phyloP scores from a whole-genome alignment of 2,329 filamentous ascomycete genomes.

The Arthrinium phaeospermum region DNA sequence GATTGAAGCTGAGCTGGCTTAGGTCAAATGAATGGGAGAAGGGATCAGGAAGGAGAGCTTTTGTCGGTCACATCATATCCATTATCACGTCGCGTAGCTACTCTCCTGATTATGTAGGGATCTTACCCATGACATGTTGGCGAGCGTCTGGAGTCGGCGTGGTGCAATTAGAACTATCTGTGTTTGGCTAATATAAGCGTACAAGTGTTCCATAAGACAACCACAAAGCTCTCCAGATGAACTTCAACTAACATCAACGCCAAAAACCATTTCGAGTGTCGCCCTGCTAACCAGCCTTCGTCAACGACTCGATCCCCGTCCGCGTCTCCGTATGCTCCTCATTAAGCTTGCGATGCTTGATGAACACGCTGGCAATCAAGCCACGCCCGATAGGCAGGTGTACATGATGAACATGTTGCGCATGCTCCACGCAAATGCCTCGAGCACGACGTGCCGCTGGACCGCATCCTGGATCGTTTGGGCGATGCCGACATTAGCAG shows the following conservation, averaged over 20 bases:
- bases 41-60: too few relatives aligned
- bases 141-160: too few relatives aligned
- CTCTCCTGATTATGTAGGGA: too few relatives aligned
- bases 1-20: constrained; percentile 20
- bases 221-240: too few relatives aligned
- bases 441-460: constrained; percentile 46
- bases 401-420: constrained; percentile 56
- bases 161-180: too few relatives aligned
- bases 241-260: too few relatives aligned
- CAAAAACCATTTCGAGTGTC: too few relatives aligned
- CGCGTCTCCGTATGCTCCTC: constrained; percentile 57
- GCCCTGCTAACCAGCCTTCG: constrained; percentile 14
- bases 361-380: constrained; percentile 50
- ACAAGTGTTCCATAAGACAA: too few relatives aligned
- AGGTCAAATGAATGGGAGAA: background rate
- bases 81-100: too few relatives aligned
- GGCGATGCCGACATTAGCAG: constrained; percentile 52
- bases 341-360: constrained; percentile 50
- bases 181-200: too few relatives aligned
- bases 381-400: constrained; percentile 46
- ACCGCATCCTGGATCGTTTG: constrained; percentile 42
- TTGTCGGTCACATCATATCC: too few relatives aligned
- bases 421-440: constrained; percentile 55
- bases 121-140: too few relatives aligned
- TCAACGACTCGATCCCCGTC: constrained; percentile 48